Evolutionary conservation across 768 basidiomycete genomes (phyloP), one percentile per base, ranked within the genome.

Genomic region (Agrocybe praecox): DNA sequence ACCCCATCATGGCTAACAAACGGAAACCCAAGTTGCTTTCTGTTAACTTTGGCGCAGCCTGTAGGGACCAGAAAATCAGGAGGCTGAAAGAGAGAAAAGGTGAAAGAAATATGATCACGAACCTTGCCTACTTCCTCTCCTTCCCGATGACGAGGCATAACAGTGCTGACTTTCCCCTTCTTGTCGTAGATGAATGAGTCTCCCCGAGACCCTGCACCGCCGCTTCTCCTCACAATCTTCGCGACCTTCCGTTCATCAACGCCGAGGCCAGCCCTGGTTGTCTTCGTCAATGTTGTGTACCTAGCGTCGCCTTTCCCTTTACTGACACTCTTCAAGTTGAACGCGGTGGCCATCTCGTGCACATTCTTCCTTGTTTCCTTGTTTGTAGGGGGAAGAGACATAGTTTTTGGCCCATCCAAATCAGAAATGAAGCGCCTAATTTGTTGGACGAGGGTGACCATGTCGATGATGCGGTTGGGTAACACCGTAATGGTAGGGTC

Each of bases 1-100:
- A 96, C 42, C 96, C 96, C 96, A 98, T 97, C 58, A 82, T 77
- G 15, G 88, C 85, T 60, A 98, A 69, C 85, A 98, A 83, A 74
- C 74, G 84, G 76, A 96, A 97, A 0, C 96, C 96, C 49, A 95
- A 66, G 63, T 98, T 98, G 2, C 83, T 75, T 60, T 82, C 77
- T 14, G 83, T 87, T 52, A 98, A 89, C 74, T 88, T 93, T 1
- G 90, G 90, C 14, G 92, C 93, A 47, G 87, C 87, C 80, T 90
- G 43, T 6, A 14, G 66, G 15, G 9, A 59, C 49, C 49, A 60
- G 10, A 55, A n/a, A 3, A 46, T 36, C 18, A 24, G 14, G 22
- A 19, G 5, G 14, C 47, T 55, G 19, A 62, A 42, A 22, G 48
- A 34, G 42, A 45, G 21, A 9, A 21, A n/a, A 0, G 23, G n/a